Evolutionary conservation across 805 yeast genomes (phyloP).

Genomic region (Kluyveromyces aestuarii): DNA sequence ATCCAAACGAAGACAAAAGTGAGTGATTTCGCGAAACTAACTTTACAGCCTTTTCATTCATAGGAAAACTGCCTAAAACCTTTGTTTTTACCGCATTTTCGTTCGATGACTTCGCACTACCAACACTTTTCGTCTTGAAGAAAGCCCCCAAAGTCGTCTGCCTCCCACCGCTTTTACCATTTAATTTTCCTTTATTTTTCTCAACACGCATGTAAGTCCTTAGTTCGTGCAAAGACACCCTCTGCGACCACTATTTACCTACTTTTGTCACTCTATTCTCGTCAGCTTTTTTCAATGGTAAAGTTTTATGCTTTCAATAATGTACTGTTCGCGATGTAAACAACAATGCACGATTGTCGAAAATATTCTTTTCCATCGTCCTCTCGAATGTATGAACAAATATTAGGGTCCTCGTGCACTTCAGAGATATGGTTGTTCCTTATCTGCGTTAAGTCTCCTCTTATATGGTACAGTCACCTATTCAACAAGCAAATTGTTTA

Average conservation of each 20-base stretch:
- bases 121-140: slow-evolving; percentile 1
- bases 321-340: too few relatives aligned
- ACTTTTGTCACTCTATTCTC: neutral
- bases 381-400: too few relatives aligned
- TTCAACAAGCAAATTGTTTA: too few relatives aligned
- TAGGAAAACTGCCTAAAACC: neutral
- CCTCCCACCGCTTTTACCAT: neutral
- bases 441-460: neutral
- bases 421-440: too few relatives aligned
- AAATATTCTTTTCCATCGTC: too few relatives aligned
- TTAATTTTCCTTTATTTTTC: neutral
- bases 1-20: slow-evolving; percentile 9
- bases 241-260: neutral
- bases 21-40: neutral
- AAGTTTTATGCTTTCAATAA: too few relatives aligned
- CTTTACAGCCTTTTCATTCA: neutral
- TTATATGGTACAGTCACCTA: too few relatives aligned
- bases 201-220: neutral
- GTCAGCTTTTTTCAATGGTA: neutral
- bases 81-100: neutral
- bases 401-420: too few relatives aligned
- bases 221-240: neutral
- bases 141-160: slow-evolving; percentile 1
- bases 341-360: too few relatives aligned
- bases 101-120: neutral